A percentile compares a stretch with the other conserved stretches of the same genome.
phyloP scores from a whole-genome alignment of 176 grass and related monocot genomes.

The Coix lacrymajobi region DNA sequence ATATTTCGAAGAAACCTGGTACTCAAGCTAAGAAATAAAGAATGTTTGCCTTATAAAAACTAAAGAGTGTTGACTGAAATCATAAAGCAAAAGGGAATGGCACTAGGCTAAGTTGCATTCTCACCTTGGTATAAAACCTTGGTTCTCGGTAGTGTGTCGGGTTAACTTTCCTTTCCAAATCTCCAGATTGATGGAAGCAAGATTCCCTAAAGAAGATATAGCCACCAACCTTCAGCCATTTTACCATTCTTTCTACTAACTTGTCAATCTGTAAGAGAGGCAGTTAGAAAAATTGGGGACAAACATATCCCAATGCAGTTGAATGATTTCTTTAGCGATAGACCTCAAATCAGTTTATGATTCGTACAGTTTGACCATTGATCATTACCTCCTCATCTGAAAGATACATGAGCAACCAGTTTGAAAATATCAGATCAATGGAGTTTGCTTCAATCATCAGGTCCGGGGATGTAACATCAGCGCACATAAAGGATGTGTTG shows the following conservation, averaged over 20 bases:
- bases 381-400: conserved; percentile 77
- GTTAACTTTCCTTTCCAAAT: conserved; percentile 90
- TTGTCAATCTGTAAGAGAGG: conserved; percentile 57
- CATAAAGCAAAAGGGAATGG: background rate
- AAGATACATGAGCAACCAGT: conserved; percentile 98
- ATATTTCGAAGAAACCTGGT: background rate
- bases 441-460: conserved; percentile 68
- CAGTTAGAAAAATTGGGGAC: background rate
- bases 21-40: background rate
- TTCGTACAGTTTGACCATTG: background rate
- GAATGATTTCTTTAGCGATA: background rate
- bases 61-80: background rate
- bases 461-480: conserved; percentile 84
- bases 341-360: background rate
- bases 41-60: no score
- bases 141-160: conserved; percentile 94
- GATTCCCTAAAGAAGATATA: conserved; percentile 98
- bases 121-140: conserved; percentile 93
- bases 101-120: background rate
- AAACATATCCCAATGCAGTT: background rate
- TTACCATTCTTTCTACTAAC: conserved; percentile 70
- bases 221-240: conserved; percentile 87
- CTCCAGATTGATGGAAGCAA: conserved; percentile 96
- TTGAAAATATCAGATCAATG: conserved; percentile 93
- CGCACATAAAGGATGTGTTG: conserved; percentile 85